These are phyloP conservation scores for Aciculosporium take DNA, from an alignment of 2,329 filamentous ascomycete species.

Conservation along the genomic window DNA sequence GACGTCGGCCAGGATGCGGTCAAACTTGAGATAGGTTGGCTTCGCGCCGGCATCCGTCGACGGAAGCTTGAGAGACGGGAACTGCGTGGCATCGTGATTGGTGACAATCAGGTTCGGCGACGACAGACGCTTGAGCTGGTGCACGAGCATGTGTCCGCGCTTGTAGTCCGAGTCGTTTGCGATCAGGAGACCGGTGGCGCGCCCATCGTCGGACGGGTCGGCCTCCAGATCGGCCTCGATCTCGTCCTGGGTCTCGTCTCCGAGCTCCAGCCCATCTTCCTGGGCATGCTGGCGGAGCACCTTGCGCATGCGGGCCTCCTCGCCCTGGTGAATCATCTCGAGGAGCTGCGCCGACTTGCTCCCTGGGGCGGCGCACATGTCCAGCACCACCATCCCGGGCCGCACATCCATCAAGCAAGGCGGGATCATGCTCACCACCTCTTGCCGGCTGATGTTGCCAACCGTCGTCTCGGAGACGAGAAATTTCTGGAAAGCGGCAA, in stretches of 20 bases:
- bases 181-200: constrained; percentile 80
- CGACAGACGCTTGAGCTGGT: constrained; percentile 92
- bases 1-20: constrained; percentile 90
- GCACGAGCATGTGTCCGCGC: constrained; percentile 90
- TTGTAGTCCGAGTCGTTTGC: constrained; percentile 97
- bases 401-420: constrained; percentile 82
- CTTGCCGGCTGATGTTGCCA: constrained; percentile 93
- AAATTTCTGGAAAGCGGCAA: constrained; percentile 93
- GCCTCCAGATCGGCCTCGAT: constrained; percentile 38
- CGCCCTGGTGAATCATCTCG: constrained; percentile 84
- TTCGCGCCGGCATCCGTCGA: constrained; percentile 37
- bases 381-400: constrained; percentile 83
- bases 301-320: constrained; percentile 71
- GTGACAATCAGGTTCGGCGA: constrained; percentile 95
- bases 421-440: constrained; percentile 98
- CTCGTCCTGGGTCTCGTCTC: constrained; percentile 32
- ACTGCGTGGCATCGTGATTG: constrained; percentile 94
- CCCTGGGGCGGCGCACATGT: constrained; percentile 91
- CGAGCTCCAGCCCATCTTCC: constrained; percentile 42
- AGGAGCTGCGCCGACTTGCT: constrained; percentile 94
- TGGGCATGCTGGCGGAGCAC: constrained; percentile 50
- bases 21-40: constrained; percentile 79
- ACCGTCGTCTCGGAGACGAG: constrained; percentile 93
- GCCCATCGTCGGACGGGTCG: constrained; percentile 60
- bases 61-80: constrained; percentile 79